Evolutionary conservation across 306 rosid genomes (phyloP), one percentile per base, ranked within the genome.

Genomic region (Fragaria ananassa): DNA sequence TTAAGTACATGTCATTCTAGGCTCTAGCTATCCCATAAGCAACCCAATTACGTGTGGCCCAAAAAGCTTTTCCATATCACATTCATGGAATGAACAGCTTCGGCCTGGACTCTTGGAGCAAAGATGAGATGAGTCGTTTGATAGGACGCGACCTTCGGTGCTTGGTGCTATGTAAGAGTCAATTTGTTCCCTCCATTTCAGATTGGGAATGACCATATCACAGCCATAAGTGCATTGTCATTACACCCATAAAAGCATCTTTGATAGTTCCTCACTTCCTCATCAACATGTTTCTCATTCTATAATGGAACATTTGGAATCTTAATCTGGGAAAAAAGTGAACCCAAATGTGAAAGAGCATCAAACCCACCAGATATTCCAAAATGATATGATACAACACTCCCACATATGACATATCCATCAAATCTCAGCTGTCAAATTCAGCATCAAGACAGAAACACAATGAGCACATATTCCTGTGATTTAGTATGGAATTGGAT

Each of bases 221-320:
- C 69, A 53, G 50, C 82, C 69, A 74, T 5, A 53, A n/a, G 75
- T 79, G 74, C 62, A 34, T 29, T 67, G 29, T 67, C 79, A 21
- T 56, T 14, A 31, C 50, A 31, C 7, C 5, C 11, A 21, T 4
- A 66, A 67, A 42, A 57, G 75, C 70, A 80, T 57, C 60, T 58
- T 27, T 8, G 21, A 15, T n/a, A 49, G 41, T 66, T 77, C 35
- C 53, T 25, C 53, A 76, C 25, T 66, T 77, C 35, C 53, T 25
- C 53, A 76, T 60, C 65, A 57, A 21, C 58, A 23, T 23, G 64
- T 58, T 23, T 58, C 64, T 23, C 18, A 25, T 25, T 71, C 54
- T 27, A 31, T 56, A 44, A 25, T 2, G 3, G 21, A 35, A 41
- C 27, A 71, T 45, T 46, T 34, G 46, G 72, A 57, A 77, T 68